Base-by-base conservation (phyloP, 2,329 filamentous ascomycete species). In the Coniochaeta sp. region DNA sequence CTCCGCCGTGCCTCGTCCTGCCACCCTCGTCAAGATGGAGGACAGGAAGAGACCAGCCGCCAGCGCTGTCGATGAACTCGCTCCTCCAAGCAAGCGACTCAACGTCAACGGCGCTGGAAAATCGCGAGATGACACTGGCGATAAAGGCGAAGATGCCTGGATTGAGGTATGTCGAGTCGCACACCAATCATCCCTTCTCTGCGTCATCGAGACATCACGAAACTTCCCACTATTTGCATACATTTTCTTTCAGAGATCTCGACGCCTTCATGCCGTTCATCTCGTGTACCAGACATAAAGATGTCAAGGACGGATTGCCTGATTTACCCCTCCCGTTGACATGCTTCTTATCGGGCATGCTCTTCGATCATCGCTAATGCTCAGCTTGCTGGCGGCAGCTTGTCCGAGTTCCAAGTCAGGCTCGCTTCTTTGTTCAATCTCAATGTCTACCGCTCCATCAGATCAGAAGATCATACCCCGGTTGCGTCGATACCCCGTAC, bases 31-130 rank as follows among this genome's bases (percentile, higher is more conserved):
- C 77, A 96, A 94, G 82, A 99, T 97, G 92, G 94, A 99, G 81
- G 94, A 97, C 78, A 90, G 94, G 82, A 99, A 99, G 82, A 85
- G 94, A 82, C 87, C 91, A 67, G 89, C 91, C 67, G 81, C 87
- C 62, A 80, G 82, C 71, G 87, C 86, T 67, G 76, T 82, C 64
- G 89, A 94, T 69, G 90, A 96, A 61, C 77, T 89, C 65, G 88
- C 87, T 59, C 45, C 45, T 24, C 91, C 92, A 20, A 87, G 85
- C 66, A 99, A 97, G 79, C 87, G 91, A 72, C 88, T 95, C 70
- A 89, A 90, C 52, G 81, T 92, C 59, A 96, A 96, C 77, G 91
- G 91, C 64, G 73, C 77, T 57, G 77, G 73, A 63, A 81, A 79
- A 60, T 48, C 70, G 59, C 77, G 77, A 56, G 79, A 81, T 53